Percentiles rank a stretch among this genome's conserved stretches.
Conservation (phyloP, 2,329 filamentous ascomycete species). For the Pseudogymnoascus sp. region DNA sequence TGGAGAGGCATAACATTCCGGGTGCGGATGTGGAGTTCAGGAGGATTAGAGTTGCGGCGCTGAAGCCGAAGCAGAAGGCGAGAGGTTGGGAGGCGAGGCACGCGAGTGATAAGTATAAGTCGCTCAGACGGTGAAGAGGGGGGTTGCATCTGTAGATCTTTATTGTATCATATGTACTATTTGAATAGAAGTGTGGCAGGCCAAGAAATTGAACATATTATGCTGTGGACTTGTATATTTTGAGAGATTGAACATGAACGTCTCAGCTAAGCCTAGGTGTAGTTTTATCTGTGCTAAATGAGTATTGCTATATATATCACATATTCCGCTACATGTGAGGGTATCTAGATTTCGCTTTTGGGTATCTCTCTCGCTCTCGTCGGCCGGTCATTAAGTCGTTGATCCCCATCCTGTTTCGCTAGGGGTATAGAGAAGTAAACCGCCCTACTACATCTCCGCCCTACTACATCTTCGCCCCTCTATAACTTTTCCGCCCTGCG, state of each 20-base stretch:
- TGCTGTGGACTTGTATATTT: background rate
- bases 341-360: background rate
- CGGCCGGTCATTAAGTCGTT: background rate
- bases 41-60: constrained; percentile 63
- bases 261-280: background rate
- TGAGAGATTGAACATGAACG: background rate
- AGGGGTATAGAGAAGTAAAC: background rate
- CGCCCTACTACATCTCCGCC: background rate
- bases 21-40: constrained; percentile 80
- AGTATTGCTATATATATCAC: background rate
- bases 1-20: constrained; percentile 66
- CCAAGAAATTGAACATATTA: background rate
- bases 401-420: background rate
- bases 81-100: constrained; percentile 60
- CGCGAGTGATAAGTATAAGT: constrained; percentile 55
- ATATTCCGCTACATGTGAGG: background rate
- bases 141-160: background rate
- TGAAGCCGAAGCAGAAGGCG: constrained; percentile 52
- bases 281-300: background rate
- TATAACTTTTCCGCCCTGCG: background rate
- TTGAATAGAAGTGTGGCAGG: constrained; percentile 1
- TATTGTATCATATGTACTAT: constrained; percentile 10
- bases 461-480: background rate
- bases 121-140: constrained; percentile 30
- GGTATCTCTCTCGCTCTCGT: background rate